phyloP scores from a whole-genome alignment of 2,329 filamentous ascomycete species.

The Nigrograna mackinnonii region DNA sequence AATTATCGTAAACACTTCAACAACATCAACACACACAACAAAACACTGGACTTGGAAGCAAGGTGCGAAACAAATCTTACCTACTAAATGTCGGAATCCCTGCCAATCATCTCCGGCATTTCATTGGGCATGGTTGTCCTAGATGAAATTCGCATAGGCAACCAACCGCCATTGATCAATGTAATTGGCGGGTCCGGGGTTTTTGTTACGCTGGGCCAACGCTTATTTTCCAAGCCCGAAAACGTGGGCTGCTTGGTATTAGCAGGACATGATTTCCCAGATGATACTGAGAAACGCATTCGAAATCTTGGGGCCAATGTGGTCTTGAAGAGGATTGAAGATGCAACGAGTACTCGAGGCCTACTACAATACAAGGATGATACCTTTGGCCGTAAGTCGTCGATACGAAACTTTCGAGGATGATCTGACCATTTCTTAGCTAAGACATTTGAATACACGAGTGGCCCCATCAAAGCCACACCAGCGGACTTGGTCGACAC shows the following conservation, averaged over 20 bases:
- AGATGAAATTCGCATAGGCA: conserved; percentile 21
- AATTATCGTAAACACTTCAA: too few relatives aligned
- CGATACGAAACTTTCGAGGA: background rate
- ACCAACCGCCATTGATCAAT: conserved; percentile 12
- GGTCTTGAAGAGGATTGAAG: conserved; percentile 9
- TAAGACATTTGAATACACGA: conserved; percentile 21
- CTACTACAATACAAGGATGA: conserved; percentile 22
- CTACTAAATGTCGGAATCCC: too few relatives aligned
- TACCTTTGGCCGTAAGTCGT: conserved; percentile 21
- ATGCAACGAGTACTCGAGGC: conserved; percentile 13
- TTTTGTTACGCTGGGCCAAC: conserved; percentile 6
- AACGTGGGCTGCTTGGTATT: conserved; percentile 21
- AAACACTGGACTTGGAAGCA: too few relatives aligned
- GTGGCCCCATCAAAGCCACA: conserved; percentile 12
- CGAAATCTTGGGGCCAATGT: conserved; percentile 11
- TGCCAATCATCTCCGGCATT: conserved; percentile 4
- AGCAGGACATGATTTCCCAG: conserved; percentile 21
- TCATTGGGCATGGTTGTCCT: conserved; percentile 27
- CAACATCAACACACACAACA: too few relatives aligned
- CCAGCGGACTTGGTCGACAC: conserved; percentile 13
- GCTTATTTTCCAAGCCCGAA: conserved; percentile 1
- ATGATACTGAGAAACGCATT: conserved; percentile 5
- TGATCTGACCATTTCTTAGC: conserved; percentile 8
- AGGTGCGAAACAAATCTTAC: too few relatives aligned
- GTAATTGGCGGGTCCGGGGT: conserved; percentile 22